A percentile compares a stretch with the other conserved stretches of the same genome.
phyloP scores from a whole-genome alignment of 768 basidiomycete genomes.

The Auricularia heimuer region DNA sequence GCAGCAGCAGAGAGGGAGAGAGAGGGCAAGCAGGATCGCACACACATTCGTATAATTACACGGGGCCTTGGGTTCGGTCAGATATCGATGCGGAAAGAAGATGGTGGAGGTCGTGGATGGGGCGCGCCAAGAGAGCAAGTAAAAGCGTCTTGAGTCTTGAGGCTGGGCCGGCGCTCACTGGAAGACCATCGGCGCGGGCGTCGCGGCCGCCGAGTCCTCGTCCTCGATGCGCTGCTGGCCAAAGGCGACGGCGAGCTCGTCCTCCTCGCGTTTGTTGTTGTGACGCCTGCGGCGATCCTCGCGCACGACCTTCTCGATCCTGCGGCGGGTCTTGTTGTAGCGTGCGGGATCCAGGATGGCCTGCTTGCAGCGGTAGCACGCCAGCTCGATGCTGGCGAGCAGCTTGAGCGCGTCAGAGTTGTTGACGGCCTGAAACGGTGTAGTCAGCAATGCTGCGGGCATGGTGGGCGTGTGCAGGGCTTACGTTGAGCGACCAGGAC shows the following conservation, averaged over 20 bases:
- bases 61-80: too few relatives aligned
- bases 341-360: conserved; percentile 56
- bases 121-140: too few relatives aligned
- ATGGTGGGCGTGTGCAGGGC: conserved; percentile 15
- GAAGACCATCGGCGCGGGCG: neutral
- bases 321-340: conserved; percentile 55
- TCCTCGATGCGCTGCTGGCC: conserved; percentile 36
- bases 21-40: too few relatives aligned
- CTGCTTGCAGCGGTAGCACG: conserved; percentile 68
- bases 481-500: conserved; percentile 78
- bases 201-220: neutral
- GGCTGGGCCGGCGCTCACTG: neutral
- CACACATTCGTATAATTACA: too few relatives aligned
- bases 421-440: conserved; percentile 52
- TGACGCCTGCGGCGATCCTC: conserved; percentile 76
- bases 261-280: conserved; percentile 74
- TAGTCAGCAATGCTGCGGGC: conserved; percentile 9
- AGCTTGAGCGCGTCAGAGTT: conserved; percentile 75
- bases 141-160: neutral
- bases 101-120: too few relatives aligned
- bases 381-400: conserved; percentile 75
- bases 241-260: conserved; percentile 73
- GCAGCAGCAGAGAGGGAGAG: too few relatives aligned
- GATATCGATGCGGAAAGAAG: too few relatives aligned
- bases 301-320: conserved; percentile 73